phyloP scores from a whole-genome alignment of 2,329 filamentous ascomycete genomes.

The Colletotrichum musicola region DNA sequence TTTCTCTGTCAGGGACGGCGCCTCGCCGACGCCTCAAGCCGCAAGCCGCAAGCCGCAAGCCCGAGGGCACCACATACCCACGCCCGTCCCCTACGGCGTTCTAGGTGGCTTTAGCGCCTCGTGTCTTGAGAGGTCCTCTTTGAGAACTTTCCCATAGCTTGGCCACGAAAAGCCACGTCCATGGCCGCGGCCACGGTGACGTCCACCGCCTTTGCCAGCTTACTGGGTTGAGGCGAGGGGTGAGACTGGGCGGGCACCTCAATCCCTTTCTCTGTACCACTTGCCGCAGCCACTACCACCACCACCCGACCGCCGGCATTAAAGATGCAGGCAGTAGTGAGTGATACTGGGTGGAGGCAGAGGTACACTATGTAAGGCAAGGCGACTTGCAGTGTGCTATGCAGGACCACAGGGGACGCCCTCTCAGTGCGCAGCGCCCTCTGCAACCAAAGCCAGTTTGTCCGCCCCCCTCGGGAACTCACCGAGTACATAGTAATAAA shows the following conservation, averaged over 20 bases:
- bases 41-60: too few relatives aligned
- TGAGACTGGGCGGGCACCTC: not conserved
- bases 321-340: constrained; percentile 1
- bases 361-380: not conserved
- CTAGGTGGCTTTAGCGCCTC: constrained; percentile 26
- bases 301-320: constrained; percentile 29
- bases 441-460: constrained; percentile 2
- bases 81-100: constrained; percentile 17
- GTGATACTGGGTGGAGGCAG: not conserved
- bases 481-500: constrained; percentile 5
- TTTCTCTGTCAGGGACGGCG: constrained; percentile 36
- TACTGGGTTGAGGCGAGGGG: not conserved
- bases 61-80: not conserved
- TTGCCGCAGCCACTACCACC: constrained; percentile 1
- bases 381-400: not conserved
- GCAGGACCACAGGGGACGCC: not conserved
- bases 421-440: not conserved
- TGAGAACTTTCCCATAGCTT: constrained; percentile 2
- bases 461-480: constrained; percentile 13
- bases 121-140: constrained; percentile 28
- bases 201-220: constrained; percentile 10
- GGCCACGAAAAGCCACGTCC: constrained; percentile 18
- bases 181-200: constrained; percentile 5
- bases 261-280: not conserved
- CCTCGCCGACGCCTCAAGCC: constrained; percentile 33